Conservation (phyloP, 208 protist genomes). For the Acanthamoeba divionensis region DNA sequence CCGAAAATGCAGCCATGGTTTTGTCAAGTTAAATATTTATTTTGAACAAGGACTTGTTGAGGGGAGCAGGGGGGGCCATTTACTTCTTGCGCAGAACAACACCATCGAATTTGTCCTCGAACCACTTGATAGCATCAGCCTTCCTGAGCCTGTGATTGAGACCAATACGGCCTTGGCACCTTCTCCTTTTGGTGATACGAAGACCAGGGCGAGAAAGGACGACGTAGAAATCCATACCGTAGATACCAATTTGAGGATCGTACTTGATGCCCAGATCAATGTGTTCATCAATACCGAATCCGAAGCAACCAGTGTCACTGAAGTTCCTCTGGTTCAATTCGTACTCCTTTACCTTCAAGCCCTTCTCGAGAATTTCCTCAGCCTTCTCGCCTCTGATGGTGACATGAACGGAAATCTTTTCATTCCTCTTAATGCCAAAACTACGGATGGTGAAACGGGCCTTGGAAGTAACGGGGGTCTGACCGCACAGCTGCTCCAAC, state of each 20-base stretch:
- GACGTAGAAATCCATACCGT: constrained; percentile 97
- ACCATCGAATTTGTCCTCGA: constrained; percentile 97
- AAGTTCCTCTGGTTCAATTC: constrained; percentile 96
- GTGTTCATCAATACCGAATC: constrained; percentile 99
- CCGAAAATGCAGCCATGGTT: no score
- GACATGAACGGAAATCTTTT: constrained; percentile 98
- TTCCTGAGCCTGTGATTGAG: constrained; percentile 92
- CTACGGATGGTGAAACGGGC: constrained; percentile 97
- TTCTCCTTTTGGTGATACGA: constrained; percentile 86
- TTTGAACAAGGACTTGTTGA: no score
- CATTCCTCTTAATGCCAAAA: constrained; percentile 98
- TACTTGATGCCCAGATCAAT: constrained; percentile 99
- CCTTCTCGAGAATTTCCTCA: constrained; percentile 97
- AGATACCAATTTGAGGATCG: constrained; percentile 99
- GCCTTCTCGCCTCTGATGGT: constrained; percentile 99
- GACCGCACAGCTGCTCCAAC: constrained; percentile 97
- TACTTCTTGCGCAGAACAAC: constrained; percentile 84
- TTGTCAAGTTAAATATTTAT: no score
- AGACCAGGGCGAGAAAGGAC: constrained; percentile 95
- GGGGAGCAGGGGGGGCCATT: no score
- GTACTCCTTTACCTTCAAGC: constrained; percentile 97
- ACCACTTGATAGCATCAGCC: constrained; percentile 98
- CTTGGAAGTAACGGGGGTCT: constrained; percentile 95
- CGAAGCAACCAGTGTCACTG: constrained; percentile 96
- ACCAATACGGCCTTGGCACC: constrained; percentile 84